Evolutionary conservation across 1,284 basidiomycete species (phyloP), one percentile per base, ranked within the genome.

Genomic region (Moesziomyces aphidis): DNA sequence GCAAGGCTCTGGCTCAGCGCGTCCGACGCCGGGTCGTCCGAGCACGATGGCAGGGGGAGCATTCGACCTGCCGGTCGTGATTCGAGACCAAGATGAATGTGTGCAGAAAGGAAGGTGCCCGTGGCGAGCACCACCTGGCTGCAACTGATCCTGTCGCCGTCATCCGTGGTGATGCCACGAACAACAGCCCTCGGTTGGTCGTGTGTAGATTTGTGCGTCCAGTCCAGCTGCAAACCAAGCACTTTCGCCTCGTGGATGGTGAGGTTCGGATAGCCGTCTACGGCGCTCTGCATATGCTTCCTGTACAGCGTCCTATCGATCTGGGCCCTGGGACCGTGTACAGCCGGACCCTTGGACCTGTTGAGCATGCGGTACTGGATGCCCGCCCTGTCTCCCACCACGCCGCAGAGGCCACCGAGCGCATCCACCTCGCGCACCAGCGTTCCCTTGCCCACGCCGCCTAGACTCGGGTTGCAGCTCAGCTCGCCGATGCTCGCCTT

Each of bases 321-420:
- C 84, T 95, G 94, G 1, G 93, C 93, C 72, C 93, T 87, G 17
- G 92, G 93, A n/a, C 93, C 93, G 91, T 93, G 74, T 31, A 94
- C 93, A 2, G 94, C 94, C 19, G 93, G 89, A 1, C 94, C 93
- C 79, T 92, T 94, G 1, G 93, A 93, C 43, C 88, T 87, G 80
- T 96, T 95, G 61, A 96, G 85, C 73, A 95, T 90, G 50, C 91
- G 91, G 76, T 94, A 95, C 79, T 94, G 92, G 59, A 94, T 92
- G 0, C 93, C 93, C 0, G 94, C 92, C 77, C 90, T 90, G 83
- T 95, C 94, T 69, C 92, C 88, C 31, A 93, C 89, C 31, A 87
- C 85, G 2, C 90, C 92, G 87, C 92, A 93, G 9, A 94, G 83
- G 1, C 93, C 93, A 75, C 92, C 93, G 48, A 95, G 86, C 11